Conservation (phyloP, 2,329 filamentous ascomycete species). For the Penicillium aurantiogriseum region DNA sequence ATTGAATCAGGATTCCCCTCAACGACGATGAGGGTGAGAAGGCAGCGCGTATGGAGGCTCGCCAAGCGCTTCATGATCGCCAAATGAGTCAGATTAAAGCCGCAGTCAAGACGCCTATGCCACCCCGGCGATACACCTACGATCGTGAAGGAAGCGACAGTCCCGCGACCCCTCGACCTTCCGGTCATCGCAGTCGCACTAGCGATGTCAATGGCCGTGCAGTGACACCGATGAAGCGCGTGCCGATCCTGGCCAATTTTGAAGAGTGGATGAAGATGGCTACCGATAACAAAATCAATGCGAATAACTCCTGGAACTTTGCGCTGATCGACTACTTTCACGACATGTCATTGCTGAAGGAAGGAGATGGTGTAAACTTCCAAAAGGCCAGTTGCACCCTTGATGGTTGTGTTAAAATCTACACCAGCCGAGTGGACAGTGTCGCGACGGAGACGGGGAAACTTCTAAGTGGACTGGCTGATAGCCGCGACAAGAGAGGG, state of each 20-base stretch:
- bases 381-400: slow-evolving; percentile 97
- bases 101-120: slow-evolving; percentile 54
- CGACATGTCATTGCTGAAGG: slow-evolving; percentile 95
- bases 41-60: slow-evolving; percentile 78
- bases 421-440: slow-evolving; percentile 96
- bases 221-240: slow-evolving; percentile 92
- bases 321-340: slow-evolving; percentile 99
- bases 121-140: slow-evolving; percentile 41
- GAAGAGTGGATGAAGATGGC: slow-evolving; percentile 99
- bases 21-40: slow-evolving; percentile 96
- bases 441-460: slow-evolving; percentile 97
- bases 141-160: slow-evolving; percentile 43
- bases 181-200: slow-evolving; percentile 36
- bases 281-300: slow-evolving; percentile 98
- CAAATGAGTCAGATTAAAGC: slow-evolving; percentile 91
- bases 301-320: slow-evolving; percentile 98
- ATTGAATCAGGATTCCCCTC: slow-evolving; percentile 71
- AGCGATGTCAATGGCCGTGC: slow-evolving; percentile 64
- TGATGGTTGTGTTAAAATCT: slow-evolving; percentile 98
- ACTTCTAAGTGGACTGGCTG: slow-evolving; percentile 86
- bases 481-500: slow-evolving; percentile 66
- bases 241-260: slow-evolving; percentile 94
- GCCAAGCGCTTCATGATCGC: slow-evolving; percentile 82
- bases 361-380: slow-evolving; percentile 96
- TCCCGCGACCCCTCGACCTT: slow-evolving; percentile 51